Evolutionary conservation across 2,329 filamentous ascomycete species (phyloP), one percentile per base, ranked within the genome.

Genomic region (Colletotrichum theobromicola): DNA sequence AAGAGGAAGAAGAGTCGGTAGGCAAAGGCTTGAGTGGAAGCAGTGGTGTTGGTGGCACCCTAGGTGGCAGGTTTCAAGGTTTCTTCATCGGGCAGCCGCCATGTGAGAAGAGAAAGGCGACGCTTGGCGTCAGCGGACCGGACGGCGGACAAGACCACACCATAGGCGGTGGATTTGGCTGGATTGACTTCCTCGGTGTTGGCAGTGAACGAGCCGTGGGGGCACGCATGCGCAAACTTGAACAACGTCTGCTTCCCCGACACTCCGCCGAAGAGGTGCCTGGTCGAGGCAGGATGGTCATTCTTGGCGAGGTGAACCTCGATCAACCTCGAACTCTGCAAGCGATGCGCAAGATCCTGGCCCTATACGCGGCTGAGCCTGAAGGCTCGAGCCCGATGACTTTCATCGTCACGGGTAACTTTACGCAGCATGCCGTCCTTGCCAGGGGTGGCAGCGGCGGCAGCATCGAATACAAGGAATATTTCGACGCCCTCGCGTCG

Each of bases 401-500:
- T 2, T 96, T 98, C 80, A 87, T 98, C 58, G 85, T 99, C 8
- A 92, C 95, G 61, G 97, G 97, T 46, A 98, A 97, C 83, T 98
- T 99, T 79, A 89, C 90, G 21, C 87, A 88, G 69, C 87, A 93
- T 67, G 90, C 92, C 34, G 89, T 93, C 77, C 92, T 93, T 86
- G 90, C 91, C 8, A 88, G 90, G 32, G 93, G 94, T 67, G 91
- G 92, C 30, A 93, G 92, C 46, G 93, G 93, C 26, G 94, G 95
- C 46, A 96, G 94, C 83, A 96, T 98, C 78, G 95, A 98, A 84
- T 98, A 98, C 86, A 98, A 98, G 86, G 97, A 98, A 84, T 93
- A 94, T 82, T 98, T 98, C 82, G 95, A 99, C 84, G 91, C 93
- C 10, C 90, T 99, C 15, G 96, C 97, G 4, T 92, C 93, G 3